A percentile compares a stretch with the other conserved stretches of the same genome.
Evolutionary conservation across 257 asterid species (phyloP).

Genomic region (Lycium ferocissimum): DNA sequence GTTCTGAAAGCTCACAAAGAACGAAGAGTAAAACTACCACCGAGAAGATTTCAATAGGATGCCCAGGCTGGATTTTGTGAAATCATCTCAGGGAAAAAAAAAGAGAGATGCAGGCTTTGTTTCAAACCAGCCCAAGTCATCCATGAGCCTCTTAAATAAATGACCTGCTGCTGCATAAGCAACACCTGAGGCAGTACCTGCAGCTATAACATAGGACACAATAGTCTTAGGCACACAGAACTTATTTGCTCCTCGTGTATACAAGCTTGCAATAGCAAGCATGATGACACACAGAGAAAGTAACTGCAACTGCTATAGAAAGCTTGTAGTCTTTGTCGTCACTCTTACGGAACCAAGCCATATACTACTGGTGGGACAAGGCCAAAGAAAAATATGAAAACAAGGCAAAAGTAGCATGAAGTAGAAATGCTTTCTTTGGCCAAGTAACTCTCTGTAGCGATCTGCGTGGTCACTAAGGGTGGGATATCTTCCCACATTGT

Average conservation of each 20-base stretch:
- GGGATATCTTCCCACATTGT: conserved; percentile 18
- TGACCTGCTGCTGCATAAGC: conserved; percentile 58
- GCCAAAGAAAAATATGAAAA: conserved; percentile 64
- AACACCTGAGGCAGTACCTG: conserved; percentile 55
- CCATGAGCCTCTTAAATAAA: conserved; percentile 36
- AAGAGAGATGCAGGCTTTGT: conserved; percentile 33
- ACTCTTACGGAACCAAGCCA: conserved; percentile 55
- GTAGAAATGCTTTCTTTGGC: conserved; percentile 49
- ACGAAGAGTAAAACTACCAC: not conserved
- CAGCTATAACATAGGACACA: conserved; percentile 44
- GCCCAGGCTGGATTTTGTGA: conserved; percentile 40
- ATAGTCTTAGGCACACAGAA: conserved; percentile 44
- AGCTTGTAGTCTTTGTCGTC: conserved; percentile 55
- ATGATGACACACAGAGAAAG: conserved; percentile 46
- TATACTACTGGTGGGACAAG: conserved; percentile 54
- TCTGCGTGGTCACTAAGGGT: not conserved
- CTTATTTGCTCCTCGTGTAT: conserved; percentile 31
- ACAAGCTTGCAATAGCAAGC: conserved; percentile 58
- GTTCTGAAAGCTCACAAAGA: not conserved
- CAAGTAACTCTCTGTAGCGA: conserved; percentile 52
- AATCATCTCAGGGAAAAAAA: conserved; percentile 26
- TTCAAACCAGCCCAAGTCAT: conserved; percentile 51
- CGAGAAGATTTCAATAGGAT: conserved; percentile 40
- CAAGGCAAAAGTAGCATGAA: conserved; percentile 55
- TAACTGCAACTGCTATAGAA: conserved; percentile 49